A percentile compares a stretch with the other conserved stretches of the same genome.
phyloP scores from a whole-genome alignment of 179 eudicot genomes.

The Spergularia azorica region DNA sequence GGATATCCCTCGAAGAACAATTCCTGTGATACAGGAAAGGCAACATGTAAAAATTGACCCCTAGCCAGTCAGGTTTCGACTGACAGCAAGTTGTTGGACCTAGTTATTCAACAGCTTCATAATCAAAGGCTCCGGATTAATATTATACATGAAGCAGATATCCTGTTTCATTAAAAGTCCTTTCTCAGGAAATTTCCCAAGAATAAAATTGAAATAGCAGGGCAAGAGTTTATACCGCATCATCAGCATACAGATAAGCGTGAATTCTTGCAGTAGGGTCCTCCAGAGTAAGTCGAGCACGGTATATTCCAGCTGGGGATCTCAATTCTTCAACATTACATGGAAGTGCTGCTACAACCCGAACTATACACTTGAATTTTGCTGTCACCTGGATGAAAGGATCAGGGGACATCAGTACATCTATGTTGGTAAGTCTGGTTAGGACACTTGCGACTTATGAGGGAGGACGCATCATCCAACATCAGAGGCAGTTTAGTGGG shows the following conservation, averaged over 20 bases:
- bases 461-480: too few relatives aligned
- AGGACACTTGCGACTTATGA: too few relatives aligned
- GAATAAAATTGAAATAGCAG: background rate
- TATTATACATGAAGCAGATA: too few relatives aligned
- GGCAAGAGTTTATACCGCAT: conserved; percentile 57
- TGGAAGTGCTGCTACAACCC: conserved; percentile 68
- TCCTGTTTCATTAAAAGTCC: background rate
- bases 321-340: conserved; percentile 60
- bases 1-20: conserved; percentile 56
- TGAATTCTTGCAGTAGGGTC: conserved; percentile 87
- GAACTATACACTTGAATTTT: conserved; percentile 74
- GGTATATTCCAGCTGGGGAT: conserved; percentile 56
- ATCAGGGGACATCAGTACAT: background rate
- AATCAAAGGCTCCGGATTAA: too few relatives aligned
- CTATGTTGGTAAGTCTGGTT: background rate
- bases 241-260: conserved; percentile 71
- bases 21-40: conserved; percentile 43
- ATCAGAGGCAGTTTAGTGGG: too few relatives aligned
- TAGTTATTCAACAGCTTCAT: too few relatives aligned
- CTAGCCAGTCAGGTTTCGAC: too few relatives aligned
- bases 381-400: conserved; percentile 58
- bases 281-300: conserved; percentile 76
- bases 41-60: too few relatives aligned
- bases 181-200: background rate
- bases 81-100: too few relatives aligned